phyloP scores from a whole-genome alignment of 805 yeast species.

The Saturnispora sekii region DNA sequence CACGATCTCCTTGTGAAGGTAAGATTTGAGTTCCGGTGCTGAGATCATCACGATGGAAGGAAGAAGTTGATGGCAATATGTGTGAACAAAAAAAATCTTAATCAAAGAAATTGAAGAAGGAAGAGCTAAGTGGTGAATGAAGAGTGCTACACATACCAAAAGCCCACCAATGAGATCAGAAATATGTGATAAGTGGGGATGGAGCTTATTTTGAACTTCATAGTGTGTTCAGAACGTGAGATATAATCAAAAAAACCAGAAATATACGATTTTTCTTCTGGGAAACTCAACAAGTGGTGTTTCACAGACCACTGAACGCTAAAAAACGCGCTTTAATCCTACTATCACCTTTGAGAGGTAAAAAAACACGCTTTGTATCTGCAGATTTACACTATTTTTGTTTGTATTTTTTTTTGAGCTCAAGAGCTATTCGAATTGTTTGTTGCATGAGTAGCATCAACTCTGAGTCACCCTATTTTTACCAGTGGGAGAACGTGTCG shows the following conservation, averaged over 20 bases:
- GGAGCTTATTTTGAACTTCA: too few species aligned
- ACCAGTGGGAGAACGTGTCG: constrained; percentile 3
- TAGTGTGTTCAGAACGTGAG: too few species aligned
- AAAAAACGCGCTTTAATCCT: background rate
- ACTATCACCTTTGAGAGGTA: background rate
- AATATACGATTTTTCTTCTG: too few species aligned
- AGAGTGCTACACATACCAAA: too few species aligned
- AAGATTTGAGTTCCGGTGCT: constrained; percentile 7
- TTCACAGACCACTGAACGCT: too few species aligned
- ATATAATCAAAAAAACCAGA: background rate
- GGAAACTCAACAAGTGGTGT: too few species aligned
- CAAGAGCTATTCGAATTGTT: background rate
- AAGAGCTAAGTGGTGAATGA: too few species aligned
- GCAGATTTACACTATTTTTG: background rate
- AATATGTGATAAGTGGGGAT: too few species aligned
- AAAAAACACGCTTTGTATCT: background rate
- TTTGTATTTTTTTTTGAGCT: background rate
- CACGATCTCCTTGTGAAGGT: constrained; percentile 6
- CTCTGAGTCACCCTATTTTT: constrained; percentile 6
- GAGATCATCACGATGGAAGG: constrained; percentile 2
- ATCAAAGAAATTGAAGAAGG: too few species aligned
- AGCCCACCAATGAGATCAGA: too few species aligned
- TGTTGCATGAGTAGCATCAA: background rate
- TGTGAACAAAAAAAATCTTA: background rate
- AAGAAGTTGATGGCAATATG: background rate